These are phyloP conservation scores for Chrysanthemum seticuspe DNA, from an alignment of 129 eudicot species.

Conservation along the genomic window DNA sequence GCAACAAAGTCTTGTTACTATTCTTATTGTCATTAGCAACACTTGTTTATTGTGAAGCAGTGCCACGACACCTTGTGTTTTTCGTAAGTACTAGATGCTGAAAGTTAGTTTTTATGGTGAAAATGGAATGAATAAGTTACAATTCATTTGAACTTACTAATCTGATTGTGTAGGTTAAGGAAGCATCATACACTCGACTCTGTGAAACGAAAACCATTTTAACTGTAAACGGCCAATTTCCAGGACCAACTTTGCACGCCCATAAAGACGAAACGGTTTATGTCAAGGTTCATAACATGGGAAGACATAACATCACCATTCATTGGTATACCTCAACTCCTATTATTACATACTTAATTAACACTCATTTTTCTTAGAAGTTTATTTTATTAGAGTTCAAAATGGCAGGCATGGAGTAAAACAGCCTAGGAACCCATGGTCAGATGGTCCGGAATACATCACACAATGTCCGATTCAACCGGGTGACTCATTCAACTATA, in stretches of 20 bases:
- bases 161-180: conserved; percentile 48
- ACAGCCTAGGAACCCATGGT: conserved; percentile 68
- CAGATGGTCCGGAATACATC: conserved; percentile 68
- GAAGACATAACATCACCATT: conserved; percentile 53
- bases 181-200: conserved; percentile 49
- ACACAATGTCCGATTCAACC: conserved; percentile 81
- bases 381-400: not conserved
- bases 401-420: conserved; percentile 71
- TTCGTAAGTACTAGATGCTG: conserved; percentile 27
- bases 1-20: not conserved
- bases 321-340: conserved; percentile 44
- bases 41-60: conserved; percentile 18
- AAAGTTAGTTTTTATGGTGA: not conserved
- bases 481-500: conserved; percentile 45
- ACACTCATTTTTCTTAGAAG: too few relatives aligned
- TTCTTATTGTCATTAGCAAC: not conserved
- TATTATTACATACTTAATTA: too few relatives aligned
- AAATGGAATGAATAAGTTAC: not conserved
- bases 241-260: conserved; percentile 60
- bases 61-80: conserved; percentile 34
- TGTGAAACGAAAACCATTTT: conserved; percentile 57
- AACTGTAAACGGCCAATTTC: conserved; percentile 68
- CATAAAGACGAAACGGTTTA: conserved; percentile 47
- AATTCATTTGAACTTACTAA: not conserved
- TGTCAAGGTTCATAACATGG: conserved; percentile 49